Conservation (phyloP, 2,329 filamentous ascomycete species). For the Pestalotiopsis sp. region DNA sequence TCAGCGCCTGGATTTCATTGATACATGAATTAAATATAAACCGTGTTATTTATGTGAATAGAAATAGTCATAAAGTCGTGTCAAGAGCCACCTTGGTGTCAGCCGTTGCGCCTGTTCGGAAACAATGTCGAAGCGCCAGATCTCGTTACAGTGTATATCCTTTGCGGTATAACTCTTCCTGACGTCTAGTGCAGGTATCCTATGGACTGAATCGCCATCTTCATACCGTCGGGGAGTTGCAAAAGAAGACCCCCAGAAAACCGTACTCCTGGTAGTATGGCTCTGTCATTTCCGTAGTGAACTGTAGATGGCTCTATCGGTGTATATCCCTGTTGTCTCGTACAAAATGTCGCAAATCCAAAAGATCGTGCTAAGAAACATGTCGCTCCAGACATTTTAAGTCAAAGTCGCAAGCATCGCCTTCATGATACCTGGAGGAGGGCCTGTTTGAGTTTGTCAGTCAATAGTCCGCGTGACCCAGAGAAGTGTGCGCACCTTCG, state of each 20-base stretch:
- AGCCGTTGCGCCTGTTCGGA: neutral
- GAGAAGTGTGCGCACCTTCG: constrained; percentile 45
- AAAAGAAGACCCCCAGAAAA: neutral
- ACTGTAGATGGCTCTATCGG: constrained; percentile 2
- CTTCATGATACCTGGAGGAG: constrained; percentile 64
- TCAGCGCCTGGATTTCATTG: neutral
- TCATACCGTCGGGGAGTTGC: neutral
- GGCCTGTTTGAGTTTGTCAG: constrained; percentile 48
- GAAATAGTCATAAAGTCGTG: constrained; percentile 7
- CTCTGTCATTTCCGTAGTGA: neutral
- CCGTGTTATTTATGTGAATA: neutral
- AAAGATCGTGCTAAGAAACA: neutral
- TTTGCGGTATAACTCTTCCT: neutral
- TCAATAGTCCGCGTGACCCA: neutral
- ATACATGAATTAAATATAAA: neutral
- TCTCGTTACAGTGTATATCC: neutral
- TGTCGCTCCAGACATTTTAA: constrained; percentile 35
- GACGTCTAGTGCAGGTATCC: neutral
- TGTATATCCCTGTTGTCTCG: neutral
- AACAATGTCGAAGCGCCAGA: neutral
- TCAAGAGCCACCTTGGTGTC: neutral
- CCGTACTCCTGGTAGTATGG: neutral
- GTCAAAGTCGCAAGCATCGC: constrained; percentile 75
- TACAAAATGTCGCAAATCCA: neutral
- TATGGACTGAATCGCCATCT: neutral